A percentile compares a stretch with the other conserved stretches of the same genome.
Conservation (phyloP, 192 early-diverging fungal species). For the Linnemannia elongata region DNA sequence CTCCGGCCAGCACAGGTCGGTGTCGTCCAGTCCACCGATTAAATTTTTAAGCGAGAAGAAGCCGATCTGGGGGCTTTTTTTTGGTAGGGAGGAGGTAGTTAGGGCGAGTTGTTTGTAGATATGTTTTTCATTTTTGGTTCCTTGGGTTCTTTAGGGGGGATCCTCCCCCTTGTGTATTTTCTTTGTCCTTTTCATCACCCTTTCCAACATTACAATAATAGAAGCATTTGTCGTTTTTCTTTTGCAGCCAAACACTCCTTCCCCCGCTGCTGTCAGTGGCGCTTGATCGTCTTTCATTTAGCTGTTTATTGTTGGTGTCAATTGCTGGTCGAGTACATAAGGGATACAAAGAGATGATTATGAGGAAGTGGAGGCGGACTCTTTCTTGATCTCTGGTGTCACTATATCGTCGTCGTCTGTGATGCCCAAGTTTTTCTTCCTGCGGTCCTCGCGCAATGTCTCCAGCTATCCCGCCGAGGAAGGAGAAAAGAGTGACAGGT, state of each 20-base stretch:
- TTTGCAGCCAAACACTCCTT: not conserved
- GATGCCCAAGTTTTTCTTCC: constrained; percentile 46
- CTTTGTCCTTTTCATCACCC: not conserved
- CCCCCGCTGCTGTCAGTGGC: too few relatives aligned
- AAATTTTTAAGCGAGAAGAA: not conserved
- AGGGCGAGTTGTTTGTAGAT: not conserved
- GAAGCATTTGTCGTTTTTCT: not conserved
- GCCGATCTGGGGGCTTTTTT: not conserved
- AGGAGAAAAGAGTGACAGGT: not conserved
- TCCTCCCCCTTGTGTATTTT: not conserved
- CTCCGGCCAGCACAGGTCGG: constrained; percentile 96
- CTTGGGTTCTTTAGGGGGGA: not conserved
- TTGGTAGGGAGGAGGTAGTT: not conserved
- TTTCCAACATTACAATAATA: constrained; percentile 6
- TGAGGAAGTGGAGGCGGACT: not conserved
- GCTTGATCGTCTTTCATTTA: not conserved
- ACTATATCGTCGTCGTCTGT: constrained; percentile 29
- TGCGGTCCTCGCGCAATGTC: constrained; percentile 47
- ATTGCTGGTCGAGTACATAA: not conserved
- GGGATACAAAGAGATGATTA: not conserved
- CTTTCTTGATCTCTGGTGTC: constrained; percentile 28
- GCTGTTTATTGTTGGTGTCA: not conserved
- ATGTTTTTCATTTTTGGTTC: not conserved
- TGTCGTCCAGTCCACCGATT: constrained; percentile 74
- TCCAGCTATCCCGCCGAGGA: constrained; percentile 14